Evolutionary conservation across 148 eudicot genomes (phyloP), one percentile per base, ranked within the genome.

Genomic region (Rhododendron vialii): DNA sequence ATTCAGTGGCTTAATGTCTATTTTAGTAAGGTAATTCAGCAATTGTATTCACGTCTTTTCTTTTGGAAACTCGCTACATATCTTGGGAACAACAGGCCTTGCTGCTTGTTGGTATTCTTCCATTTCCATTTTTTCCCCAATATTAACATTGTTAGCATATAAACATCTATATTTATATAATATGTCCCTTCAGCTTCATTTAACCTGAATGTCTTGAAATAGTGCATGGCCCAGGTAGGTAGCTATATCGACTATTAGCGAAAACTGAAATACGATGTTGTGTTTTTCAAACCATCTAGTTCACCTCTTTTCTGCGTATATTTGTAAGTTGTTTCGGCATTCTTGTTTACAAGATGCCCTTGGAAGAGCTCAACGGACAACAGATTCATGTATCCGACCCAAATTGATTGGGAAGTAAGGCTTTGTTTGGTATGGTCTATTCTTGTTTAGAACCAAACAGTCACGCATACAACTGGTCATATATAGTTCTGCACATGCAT

Each of bases 1-100:
- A 67, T 95, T 93, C 89, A 95, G 96, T 85, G 98, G 99, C 81
- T 88, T 97, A 80, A 92, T 97, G 96, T 91, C 95, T 87, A 88
- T 95, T 65, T 38, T 97, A 30, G 83, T 97, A 82, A 93, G 99
- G 98, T 96, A 87, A 88, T 57, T 17, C 59, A 26, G 6, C 10
- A 22, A n/a, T 82, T 82, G 50, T 36, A 82, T 38, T 57, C 35
- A 7, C 14, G 57, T n/a, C 63, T 81, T 67, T 38, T 36, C 17
- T 48, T 22, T 61, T 43, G 17, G 22, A 4, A 35, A 36, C 11
- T 85, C 36, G 38, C 61, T 43, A 33, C 61, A 57, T 84, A 61
- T 87, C 33, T 67, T 15, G n/a, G 38, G 78, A 35, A 30, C 17
- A 55, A 45, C 53, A 35, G 3, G 80, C 13, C 38, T 41, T 73